Evolutionary conservation across 257 asterid species (phyloP).

Genomic region (Rauvolfia tetraphylla): DNA sequence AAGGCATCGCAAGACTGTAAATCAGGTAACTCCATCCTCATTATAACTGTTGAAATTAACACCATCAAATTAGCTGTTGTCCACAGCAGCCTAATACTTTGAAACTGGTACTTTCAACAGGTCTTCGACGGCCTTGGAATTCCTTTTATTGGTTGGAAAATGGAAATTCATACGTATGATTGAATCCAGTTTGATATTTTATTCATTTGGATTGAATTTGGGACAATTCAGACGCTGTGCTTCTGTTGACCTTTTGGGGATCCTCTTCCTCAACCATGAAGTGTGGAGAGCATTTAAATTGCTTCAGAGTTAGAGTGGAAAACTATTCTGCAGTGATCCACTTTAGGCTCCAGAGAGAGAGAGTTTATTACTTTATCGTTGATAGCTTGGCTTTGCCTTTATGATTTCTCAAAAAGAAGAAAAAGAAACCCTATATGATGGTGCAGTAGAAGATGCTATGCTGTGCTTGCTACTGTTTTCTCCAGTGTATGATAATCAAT

Average conservation of each 20-base stretch:
- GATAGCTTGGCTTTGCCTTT: not conserved
- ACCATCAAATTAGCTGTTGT: not conserved
- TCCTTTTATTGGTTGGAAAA: not conserved
- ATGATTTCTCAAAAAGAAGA: not conserved
- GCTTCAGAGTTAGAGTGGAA: too few relatives aligned
- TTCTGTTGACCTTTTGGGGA: not conserved
- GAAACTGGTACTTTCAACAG: not conserved
- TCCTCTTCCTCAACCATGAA: not conserved
- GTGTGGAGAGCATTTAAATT: not conserved
- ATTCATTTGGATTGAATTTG: slow-evolving; percentile 15
- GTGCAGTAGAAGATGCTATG: too few relatives aligned
- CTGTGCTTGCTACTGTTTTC: not conserved
- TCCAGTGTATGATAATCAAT: not conserved
- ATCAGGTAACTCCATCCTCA: not conserved
- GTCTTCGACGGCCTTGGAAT: not conserved
- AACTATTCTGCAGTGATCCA: not conserved
- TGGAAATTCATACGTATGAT: not conserved
- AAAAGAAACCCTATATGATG: too few relatives aligned
- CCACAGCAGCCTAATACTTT: not conserved
- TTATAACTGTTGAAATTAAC: not conserved
- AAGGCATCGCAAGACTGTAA: slow-evolving; percentile 30
- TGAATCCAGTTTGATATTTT: slow-evolving; percentile 22
- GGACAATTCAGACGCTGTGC: not conserved
- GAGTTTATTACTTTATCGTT: too few relatives aligned
- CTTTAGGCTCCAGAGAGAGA: not conserved